These are phyloP conservation scores for Lichtheimia corymbifera DNA, from an alignment of 371 early-diverging fungal species.

Conservation along the genomic window DNA sequence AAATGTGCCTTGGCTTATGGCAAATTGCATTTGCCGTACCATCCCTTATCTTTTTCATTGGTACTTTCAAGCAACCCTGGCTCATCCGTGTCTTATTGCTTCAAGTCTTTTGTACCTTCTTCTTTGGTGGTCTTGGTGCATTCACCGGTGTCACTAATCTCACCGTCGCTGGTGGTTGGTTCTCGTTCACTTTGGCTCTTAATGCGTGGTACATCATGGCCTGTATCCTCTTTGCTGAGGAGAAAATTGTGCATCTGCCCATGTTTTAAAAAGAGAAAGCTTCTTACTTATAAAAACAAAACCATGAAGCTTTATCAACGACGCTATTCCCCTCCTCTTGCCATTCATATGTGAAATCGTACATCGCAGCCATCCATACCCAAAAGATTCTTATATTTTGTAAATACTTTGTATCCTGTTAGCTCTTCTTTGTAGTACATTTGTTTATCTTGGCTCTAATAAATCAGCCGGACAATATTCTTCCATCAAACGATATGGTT, in stretches of 20 bases:
- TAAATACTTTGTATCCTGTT: too few species aligned
- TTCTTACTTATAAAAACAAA: too few species aligned
- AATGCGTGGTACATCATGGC: slow-evolving; percentile 28
- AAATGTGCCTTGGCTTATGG: slow-evolving; percentile 20
- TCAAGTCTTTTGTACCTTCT: slow-evolving; percentile 24
- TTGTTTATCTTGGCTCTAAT: too few species aligned
- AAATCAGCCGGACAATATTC: too few species aligned
- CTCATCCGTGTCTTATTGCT: slow-evolving; percentile 26
- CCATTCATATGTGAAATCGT: too few species aligned
- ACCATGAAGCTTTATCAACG: too few species aligned
- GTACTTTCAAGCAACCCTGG: slow-evolving; percentile 28
- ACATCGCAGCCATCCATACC: too few species aligned
- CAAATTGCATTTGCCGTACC: slow-evolving; percentile 26
- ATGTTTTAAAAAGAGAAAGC: slow-evolving; percentile 3
- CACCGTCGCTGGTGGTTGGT: slow-evolving; percentile 32
- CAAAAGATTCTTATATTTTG: too few species aligned
- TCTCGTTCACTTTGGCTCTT: slow-evolving; percentile 21
- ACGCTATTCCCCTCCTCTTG: too few species aligned
- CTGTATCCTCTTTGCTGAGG: slow-evolving; percentile 22
- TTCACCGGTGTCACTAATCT: slow-evolving; percentile 19
- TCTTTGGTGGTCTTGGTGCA: slow-evolving; percentile 24
- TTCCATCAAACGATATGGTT: too few species aligned
- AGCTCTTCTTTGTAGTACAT: too few species aligned
- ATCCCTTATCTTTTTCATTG: slow-evolving; percentile 32
- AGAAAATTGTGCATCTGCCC: slow-evolving; percentile 24